Evolutionary conservation across 2,329 filamentous ascomycete species (phyloP), one percentile per base, ranked within the genome.

Genomic region (Hymenotorrendiella dingleyae): DNA sequence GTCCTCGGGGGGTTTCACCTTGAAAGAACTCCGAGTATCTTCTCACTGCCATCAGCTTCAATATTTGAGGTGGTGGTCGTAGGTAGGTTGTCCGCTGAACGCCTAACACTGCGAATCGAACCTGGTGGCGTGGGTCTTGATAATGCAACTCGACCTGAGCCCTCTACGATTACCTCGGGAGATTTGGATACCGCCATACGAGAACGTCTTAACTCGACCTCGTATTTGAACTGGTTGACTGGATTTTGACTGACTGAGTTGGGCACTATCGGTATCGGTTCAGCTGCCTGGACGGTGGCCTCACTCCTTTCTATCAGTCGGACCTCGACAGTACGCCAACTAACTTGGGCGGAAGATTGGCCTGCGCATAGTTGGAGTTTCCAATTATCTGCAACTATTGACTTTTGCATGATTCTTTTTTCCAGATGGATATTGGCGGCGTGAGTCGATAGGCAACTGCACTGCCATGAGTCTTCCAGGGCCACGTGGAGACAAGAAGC

Each of bases 391-490:
- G n/a, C 3, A 2, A 29, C 27, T 9, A 29, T 14, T 14, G 27
- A 9, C n/a, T 1, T 37, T 21, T 22, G 10, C 17, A 26, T 24
- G n/a, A 30, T 37, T 32, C 40, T 20, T 16, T 24, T n/a, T 20
- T 43, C 40, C 4, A 37, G 34, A 10, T 34, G 33, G 10, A 43
- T 16, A 23, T 32, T 43, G 17, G 29, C 34, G 23, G 24, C 23
- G 19, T 43, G 40, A 9, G 40, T 24, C 2, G n/a, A 20, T 23
- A 29, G 17, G 9, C 40, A 43, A 6, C 26, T 12, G 26, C 40
- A 43, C 16, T 30, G 27, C 16, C 26, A n/a, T 7, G 34, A 30
- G 14, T 43, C 24, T 26, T 37, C 34, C 7, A 43, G 26, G 12
- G 26, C 40, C 16, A 26, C 11, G 26, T 43, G 24, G 16, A 34